These are phyloP conservation scores for Fonsecaea pugnacius DNA, from an alignment of 2,329 filamentous ascomycete genomes.

Conservation along the genomic window DNA sequence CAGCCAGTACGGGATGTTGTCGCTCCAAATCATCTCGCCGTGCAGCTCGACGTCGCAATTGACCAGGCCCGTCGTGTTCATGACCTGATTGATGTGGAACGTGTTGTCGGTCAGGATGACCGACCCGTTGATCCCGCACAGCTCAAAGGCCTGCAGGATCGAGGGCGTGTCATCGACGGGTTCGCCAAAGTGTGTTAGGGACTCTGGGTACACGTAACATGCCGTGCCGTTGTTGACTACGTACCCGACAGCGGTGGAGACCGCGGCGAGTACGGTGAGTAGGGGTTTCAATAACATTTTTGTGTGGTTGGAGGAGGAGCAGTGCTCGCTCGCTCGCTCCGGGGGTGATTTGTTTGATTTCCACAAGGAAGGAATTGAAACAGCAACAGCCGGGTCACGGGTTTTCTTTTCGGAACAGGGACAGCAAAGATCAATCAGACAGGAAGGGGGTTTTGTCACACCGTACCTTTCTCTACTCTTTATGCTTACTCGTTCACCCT, in stretches of 20 bases:
- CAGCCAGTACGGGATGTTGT: constrained; percentile 72
- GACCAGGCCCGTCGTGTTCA: constrained; percentile 28
- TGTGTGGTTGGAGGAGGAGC: neutral
- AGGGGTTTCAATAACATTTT: neutral
- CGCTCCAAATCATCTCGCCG: constrained; percentile 65
- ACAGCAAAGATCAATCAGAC: no score
- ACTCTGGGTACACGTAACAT: constrained; percentile 23
- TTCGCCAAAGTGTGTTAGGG: constrained; percentile 20
- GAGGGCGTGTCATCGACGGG: constrained; percentile 54
- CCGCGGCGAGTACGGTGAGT: neutral
- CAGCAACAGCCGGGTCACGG: neutral
- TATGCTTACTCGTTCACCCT: neutral
- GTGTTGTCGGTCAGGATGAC: constrained; percentile 62
- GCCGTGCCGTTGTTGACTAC: constrained; percentile 22
- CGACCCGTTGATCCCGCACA: constrained; percentile 67
- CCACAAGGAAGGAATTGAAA: neutral
- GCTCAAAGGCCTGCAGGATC: constrained; percentile 60
- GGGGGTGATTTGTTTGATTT: neutral
- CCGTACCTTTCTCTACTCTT: neutral
- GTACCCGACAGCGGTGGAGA: constrained; percentile 10
- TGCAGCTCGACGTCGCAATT: constrained; percentile 54
- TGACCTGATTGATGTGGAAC: constrained; percentile 25
- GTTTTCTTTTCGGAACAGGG: no score
- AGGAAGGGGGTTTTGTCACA: no score
- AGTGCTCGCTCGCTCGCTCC: no score